Evolutionary conservation across 768 basidiomycete species (phyloP).

Genomic region (Infundibulicybe gibba): DNA sequence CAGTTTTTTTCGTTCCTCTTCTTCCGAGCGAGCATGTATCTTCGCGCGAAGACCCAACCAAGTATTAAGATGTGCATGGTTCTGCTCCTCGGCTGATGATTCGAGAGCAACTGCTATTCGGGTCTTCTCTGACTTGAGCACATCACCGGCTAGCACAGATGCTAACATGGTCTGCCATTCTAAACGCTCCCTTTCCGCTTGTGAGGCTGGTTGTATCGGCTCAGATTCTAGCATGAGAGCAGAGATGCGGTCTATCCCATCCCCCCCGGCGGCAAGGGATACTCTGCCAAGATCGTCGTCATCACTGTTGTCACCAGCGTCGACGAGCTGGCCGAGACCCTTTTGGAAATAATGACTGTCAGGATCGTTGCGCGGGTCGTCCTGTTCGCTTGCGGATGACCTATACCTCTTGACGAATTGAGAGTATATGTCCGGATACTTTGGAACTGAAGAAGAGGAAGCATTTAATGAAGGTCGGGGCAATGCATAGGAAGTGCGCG

Average conservation of each 20-base stretch:
- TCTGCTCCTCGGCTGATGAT: constrained; percentile 64
- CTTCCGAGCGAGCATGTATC: constrained; percentile 72
- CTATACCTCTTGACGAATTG: constrained; percentile 79
- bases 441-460: constrained; percentile 13
- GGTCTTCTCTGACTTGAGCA: constrained; percentile 92
- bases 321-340: constrained; percentile 61
- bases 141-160: constrained; percentile 91
- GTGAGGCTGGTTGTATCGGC: constrained; percentile 61
- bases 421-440: constrained; percentile 63
- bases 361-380: constrained; percentile 76
- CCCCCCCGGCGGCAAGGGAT: constrained; percentile 36
- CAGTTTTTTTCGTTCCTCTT: constrained; percentile 76
- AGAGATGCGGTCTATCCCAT: constrained; percentile 48
- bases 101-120: constrained; percentile 82
- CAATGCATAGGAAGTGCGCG: constrained; percentile 14
- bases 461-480: constrained; percentile 8
- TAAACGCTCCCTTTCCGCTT: constrained; percentile 75
- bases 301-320: constrained; percentile 71
- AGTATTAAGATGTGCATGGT: constrained; percentile 62
- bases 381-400: constrained; percentile 52
- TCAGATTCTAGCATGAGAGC: constrained; percentile 58
- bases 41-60: constrained; percentile 93
- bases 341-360: constrained; percentile 80
- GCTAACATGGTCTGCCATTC: constrained; percentile 97
- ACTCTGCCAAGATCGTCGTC: constrained; percentile 60